Evolutionary conservation across 208 protist genomes (phyloP), one percentile per base, ranked within the genome.

Genomic region (Trypanosoma rangeli): DNA sequence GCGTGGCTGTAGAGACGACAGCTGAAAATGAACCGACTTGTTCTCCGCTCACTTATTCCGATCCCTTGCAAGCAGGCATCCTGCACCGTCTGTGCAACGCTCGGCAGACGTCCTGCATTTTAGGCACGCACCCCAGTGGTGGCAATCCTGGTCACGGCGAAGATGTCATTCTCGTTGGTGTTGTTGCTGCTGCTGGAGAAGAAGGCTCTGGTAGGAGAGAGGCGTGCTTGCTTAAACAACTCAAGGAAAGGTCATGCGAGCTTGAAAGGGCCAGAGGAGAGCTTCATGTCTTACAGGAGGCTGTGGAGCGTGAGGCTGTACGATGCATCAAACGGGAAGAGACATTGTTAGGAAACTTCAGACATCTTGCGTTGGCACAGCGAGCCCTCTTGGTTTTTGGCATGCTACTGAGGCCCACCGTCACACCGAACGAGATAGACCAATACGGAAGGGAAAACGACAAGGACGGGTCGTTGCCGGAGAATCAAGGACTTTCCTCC

Each of bases 311-410:
- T 31, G 56, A 71, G 57, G 28, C 44, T 1, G 66, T 64, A 31
- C 56, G 57, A 33, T 1, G 44, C 13, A 44, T 29, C 8, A n/a
- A 24, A 35, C 20, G 58, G 20, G 66, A 71, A 44, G 29, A 57
- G 2, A 46, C 18, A n/a, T 33, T 71, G 1, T 22, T 71, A 18
- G 31, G 46, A 31, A 57, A 37, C 1, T 71, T 48, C 31, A 71
- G 46, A 42, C 39, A 71, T 22, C 18, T 71, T 7, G 83, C 77
- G 15, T 29, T 69, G 18, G 68, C 64, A 37, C 81, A 82, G 63
- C 73, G 80, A 24, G 57, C 58, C 20, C 69, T 82, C 5, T 16
- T 85, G 18, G 62, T 82, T 56, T 85, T 85, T 73, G 73, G 82
- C 22, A 52, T 48, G 5, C 44, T 85, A 4, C 62, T 85, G 37